Conservation (phyloP, 257 asterid species). For the Parsonsia alboflavescens region DNA sequence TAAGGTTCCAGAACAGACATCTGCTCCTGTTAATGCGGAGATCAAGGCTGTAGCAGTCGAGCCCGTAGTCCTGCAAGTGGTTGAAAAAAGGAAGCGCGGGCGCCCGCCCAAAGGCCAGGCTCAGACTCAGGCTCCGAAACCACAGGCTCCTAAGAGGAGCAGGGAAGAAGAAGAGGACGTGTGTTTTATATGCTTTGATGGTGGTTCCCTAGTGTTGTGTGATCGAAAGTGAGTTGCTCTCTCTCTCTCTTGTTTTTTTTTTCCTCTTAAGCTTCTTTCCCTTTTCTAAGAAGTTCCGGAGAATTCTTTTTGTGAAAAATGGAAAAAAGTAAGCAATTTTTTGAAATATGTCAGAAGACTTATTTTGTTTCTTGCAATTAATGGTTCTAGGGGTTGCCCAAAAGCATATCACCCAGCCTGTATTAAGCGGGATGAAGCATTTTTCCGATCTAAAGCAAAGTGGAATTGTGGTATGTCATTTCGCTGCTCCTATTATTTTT, state of each 20-base stretch:
- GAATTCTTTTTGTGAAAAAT: background rate
- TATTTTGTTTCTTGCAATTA: constrained; percentile 8
- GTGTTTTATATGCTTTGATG: constrained; percentile 95
- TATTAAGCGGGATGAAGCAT: constrained; percentile 84
- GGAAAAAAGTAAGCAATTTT: background rate
- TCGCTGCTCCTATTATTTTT: background rate
- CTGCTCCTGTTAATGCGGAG: constrained; percentile 14
- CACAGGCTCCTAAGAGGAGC: constrained; percentile 35
- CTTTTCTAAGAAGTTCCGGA: background rate
- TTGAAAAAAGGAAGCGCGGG: constrained; percentile 64
- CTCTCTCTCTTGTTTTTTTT: background rate
- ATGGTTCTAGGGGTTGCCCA: constrained; percentile 86
- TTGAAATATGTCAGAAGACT: background rate
- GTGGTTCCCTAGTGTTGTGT: constrained; percentile 85
- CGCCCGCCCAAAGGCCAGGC: constrained; percentile 51
- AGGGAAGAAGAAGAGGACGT: constrained; percentile 82
- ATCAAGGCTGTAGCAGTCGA: constrained; percentile 14
- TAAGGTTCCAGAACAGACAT: constrained; percentile 15
- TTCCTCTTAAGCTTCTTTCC: background rate
- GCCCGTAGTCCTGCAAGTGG: constrained; percentile 25
- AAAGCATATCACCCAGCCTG: constrained; percentile 97
- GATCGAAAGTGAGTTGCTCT: constrained; percentile 42
- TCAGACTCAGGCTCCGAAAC: constrained; percentile 29
- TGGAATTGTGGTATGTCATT: constrained; percentile 70
- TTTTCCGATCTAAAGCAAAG: constrained; percentile 68